Conservation (phyloP, 805 yeast species). For the Zygosaccharomyces kombuchaensis region DNA sequence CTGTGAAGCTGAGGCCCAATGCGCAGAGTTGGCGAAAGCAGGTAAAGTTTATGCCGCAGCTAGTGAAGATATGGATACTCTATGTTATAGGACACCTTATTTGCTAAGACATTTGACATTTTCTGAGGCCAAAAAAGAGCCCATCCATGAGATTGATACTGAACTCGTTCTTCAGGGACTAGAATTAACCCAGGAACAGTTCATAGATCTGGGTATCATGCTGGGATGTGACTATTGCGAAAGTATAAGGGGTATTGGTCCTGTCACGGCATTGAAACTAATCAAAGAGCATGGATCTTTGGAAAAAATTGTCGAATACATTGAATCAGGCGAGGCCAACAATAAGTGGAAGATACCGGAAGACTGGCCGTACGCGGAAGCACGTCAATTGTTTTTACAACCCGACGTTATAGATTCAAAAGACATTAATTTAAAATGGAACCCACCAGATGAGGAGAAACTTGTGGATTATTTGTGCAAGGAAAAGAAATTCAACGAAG, state of each 20-base stretch:
- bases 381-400: constrained; percentile 71
- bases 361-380: constrained; percentile 89
- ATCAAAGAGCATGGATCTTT: constrained; percentile 80
- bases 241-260: constrained; percentile 92
- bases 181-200: constrained; percentile 65
- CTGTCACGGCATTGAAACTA: constrained; percentile 85
- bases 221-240: constrained; percentile 98
- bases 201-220: constrained; percentile 86
- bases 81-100: constrained; percentile 84
- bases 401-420: constrained; percentile 73
- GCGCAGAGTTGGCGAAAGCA: constrained; percentile 84
- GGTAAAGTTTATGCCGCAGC: constrained; percentile 98
- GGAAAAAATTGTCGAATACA: constrained; percentile 68
- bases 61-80: constrained; percentile 97
- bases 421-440: constrained; percentile 75
- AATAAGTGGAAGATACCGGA: constrained; percentile 83
- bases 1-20: constrained; percentile 98
- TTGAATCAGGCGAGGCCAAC: constrained; percentile 44
- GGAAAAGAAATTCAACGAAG: constrained; percentile 90
- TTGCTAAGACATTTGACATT: constrained; percentile 87
- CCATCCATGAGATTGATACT: constrained; percentile 77
- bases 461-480: constrained; percentile 76
- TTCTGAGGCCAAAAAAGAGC: constrained; percentile 89
- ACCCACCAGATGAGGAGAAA: constrained; percentile 81
- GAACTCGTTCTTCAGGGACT: constrained; percentile 68